Evolutionary conservation across 352 stramenopile genomes (phyloP).

Genomic region (Aphanomyces astaci): DNA sequence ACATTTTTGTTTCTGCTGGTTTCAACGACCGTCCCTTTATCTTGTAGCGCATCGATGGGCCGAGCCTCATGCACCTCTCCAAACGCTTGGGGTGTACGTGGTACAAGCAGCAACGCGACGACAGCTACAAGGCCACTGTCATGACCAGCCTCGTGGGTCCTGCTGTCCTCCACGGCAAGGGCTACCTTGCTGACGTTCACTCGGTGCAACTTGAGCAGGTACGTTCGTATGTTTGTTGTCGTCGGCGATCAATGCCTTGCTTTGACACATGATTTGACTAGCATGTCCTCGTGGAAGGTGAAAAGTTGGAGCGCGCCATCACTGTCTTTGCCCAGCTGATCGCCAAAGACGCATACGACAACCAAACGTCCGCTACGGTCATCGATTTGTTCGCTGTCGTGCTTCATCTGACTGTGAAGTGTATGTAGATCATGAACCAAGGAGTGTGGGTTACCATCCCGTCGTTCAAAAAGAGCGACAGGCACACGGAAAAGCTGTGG

Average conservation of each 20-base stretch:
- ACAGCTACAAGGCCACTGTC: background rate
- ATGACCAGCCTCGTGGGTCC: background rate
- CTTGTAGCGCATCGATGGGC: background rate
- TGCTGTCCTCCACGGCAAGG: background rate
- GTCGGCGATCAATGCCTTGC: background rate
- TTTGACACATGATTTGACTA: too few relatives aligned
- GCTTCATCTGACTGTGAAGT: background rate
- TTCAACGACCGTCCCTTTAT: too few relatives aligned
- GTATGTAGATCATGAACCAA: background rate
- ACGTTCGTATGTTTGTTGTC: background rate
- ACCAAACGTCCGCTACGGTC: background rate
- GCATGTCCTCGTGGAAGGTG: background rate
- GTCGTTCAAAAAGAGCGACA: slow-evolving; percentile 7
- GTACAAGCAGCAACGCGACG: background rate
- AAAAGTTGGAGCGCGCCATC: background rate
- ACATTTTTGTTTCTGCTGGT: too few relatives aligned
- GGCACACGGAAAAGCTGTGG: slow-evolving; percentile 1
- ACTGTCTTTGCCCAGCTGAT: background rate
- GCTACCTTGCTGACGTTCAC: background rate
- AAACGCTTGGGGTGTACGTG: background rate
- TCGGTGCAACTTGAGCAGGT: background rate
- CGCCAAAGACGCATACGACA: slow-evolving; percentile 1
- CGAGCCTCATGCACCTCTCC: background rate
- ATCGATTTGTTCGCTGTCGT: background rate
- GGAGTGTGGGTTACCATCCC: background rate